Evolutionary conservation across 2,329 filamentous ascomycete genomes (phyloP), one percentile per base, ranked within the genome.

Genomic region (Beauveria pseudobassiana): DNA sequence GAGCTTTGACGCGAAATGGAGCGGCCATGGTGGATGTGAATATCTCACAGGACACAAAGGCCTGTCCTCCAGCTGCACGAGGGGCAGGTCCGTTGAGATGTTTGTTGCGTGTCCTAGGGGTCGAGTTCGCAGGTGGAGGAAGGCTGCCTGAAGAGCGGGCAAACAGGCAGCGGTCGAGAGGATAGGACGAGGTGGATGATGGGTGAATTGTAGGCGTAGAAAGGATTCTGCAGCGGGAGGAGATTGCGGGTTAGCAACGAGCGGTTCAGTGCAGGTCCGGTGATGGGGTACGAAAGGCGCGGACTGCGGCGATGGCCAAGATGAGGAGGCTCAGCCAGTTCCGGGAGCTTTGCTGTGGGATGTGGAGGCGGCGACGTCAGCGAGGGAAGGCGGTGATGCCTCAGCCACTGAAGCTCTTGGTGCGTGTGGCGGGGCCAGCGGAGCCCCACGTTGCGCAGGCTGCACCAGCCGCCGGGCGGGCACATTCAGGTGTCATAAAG

Each of bases 1-100:
- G 78, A 68, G 95, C 91, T 82, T 93, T 96, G 80, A 99, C 95
- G 78, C 91, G 96, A 82, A 96, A 97, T 64, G 87, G 86, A 69
- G 81, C 81, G 74, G 87, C 80, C 89, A 93, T 93, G 73, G 75
- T 82, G 78, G 66, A 69, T 66, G 64, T 54, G 72, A 66, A 67
- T 66, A 63, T 60, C 56, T 49, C 51, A 59, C 51, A 63, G 45
- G 56, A 59, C 45, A 56, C 38, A 24, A 12, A 22, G 40, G 52
- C 43, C 62, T 53, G 22, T 54, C 51, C 55, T 56, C 54, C 38
- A 45, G 52, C 46, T 38, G 60, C 46, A 45, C 53, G 48, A 51
- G 26, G 16, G 53, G 40, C 53, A 51, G 46, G 12, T 46, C 26
- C 18, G 61, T 52, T 62, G 61, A 46, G 61, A 62, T 59, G 61